Percentiles rank a stretch among this genome's conserved stretches.
These are phyloP conservation scores for Carex parvula DNA, from an alignment of 176 grass and related monocot genomes.

Conservation along the genomic window DNA sequence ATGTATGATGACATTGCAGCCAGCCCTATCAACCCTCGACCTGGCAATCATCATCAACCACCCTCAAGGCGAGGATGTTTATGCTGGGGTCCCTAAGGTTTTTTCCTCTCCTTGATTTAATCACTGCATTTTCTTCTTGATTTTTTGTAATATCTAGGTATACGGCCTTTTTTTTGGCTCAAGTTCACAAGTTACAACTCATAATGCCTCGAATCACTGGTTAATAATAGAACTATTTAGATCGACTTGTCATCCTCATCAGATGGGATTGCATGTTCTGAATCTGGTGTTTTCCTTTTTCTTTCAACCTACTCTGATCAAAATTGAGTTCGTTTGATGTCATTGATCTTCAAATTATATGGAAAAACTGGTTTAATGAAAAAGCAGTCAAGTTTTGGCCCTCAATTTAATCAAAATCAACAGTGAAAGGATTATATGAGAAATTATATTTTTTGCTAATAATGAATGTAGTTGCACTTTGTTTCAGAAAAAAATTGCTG, in stretches of 20 bases:
- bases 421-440: background rate
- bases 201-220: background rate
- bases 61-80: constrained; percentile 69
- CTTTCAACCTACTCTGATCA: background rate
- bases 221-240: background rate
- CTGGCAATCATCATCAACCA: constrained; percentile 77
- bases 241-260: background rate
- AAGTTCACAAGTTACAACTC: background rate
- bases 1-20: constrained; percentile 82
- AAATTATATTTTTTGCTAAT: background rate
- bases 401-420: background rate
- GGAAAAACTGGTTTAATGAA: background rate
- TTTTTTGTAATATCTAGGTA: background rate
- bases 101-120: constrained; percentile 1
- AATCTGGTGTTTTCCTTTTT: no score
- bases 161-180: background rate
- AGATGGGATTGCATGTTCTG: background rate
- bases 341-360: background rate
- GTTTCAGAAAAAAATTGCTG: background rate
- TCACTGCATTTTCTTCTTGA: constrained; percentile 6
- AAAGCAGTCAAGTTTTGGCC: background rate
- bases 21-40: constrained; percentile 59
- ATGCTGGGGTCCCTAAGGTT: constrained; percentile 88
- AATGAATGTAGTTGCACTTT: background rate
- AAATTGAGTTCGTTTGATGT: background rate